A percentile compares a stretch with the other conserved stretches of the same genome.
These are phyloP conservation scores for Musa acuminata DNA, from an alignment of 176 grass and related monocot species.

Conservation along the genomic window DNA sequence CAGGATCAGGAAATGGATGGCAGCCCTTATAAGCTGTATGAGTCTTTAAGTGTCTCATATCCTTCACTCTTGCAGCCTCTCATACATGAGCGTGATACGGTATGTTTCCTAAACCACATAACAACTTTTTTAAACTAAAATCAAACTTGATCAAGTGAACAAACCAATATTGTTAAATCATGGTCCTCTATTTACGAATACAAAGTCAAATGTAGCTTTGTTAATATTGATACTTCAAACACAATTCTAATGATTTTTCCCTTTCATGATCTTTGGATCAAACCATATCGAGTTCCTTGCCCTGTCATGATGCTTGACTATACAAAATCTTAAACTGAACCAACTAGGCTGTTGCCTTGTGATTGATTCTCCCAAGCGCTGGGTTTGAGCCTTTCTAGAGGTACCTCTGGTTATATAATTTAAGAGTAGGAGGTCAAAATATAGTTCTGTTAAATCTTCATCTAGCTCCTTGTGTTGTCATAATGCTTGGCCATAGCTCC, in stretches of 20 bases:
- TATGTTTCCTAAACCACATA: slow-evolving; percentile 16
- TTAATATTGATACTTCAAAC: not conserved
- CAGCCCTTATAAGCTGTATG: slow-evolving; percentile 57
- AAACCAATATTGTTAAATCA: not conserved
- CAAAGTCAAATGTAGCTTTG: not conserved
- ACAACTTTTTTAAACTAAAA: not conserved
- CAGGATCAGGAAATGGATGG: slow-evolving; percentile 39
- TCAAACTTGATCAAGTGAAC: not conserved
- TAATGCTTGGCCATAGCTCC: no score
- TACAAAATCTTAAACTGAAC: not conserved
- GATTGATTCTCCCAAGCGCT: no score
- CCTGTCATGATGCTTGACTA: not conserved
- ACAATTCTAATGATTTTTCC: not conserved
- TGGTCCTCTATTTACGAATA: not conserved
- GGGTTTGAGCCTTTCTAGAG: no score
- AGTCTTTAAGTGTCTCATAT: slow-evolving; percentile 63
- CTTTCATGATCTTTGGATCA: not conserved
- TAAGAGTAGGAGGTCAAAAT: no score
- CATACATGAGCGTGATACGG: slow-evolving; percentile 81
- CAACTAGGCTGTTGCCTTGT: not conserved
- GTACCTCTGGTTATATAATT: no score
- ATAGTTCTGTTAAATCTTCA: no score
- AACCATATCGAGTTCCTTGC: not conserved
- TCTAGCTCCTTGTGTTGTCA: no score
- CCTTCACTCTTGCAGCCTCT: slow-evolving; percentile 79